phyloP scores from a whole-genome alignment of 108 stramenopile genomes.

The Licmophora abbreviata region DNA sequence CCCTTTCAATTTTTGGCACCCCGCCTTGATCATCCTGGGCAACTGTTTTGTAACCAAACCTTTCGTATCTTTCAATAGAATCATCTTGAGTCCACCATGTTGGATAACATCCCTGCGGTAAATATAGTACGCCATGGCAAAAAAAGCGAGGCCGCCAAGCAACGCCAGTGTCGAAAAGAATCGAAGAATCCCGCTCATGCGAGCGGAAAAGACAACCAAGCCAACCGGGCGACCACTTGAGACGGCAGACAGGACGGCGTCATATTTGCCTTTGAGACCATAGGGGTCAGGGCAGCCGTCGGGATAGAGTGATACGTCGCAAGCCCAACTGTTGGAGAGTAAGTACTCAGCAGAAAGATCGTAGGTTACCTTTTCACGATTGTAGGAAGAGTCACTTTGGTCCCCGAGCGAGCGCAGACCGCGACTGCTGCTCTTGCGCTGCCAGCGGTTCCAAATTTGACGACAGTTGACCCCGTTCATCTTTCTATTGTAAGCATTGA shows the following conservation, averaged over 20 bases:
- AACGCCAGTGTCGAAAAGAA: no score
- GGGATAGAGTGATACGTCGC: slow-evolving; percentile 38
- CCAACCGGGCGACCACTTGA: slow-evolving; percentile 4
- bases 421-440: background rate
- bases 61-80: no score
- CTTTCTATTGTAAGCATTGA: slow-evolving; percentile 10
- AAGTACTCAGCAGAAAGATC: background rate
- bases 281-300: slow-evolving; percentile 50
- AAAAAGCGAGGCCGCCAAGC: no score
- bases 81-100: no score
- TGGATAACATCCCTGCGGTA: no score
- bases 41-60: no score
- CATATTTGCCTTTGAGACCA: slow-evolving; percentile 18
- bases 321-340: slow-evolving; percentile 24
- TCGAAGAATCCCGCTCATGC: no score
- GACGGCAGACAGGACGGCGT: slow-evolving; percentile 13
- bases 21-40: no score
- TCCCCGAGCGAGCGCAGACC: background rate
- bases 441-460: background rate
- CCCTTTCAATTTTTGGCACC: no score
- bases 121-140: no score
- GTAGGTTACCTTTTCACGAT: background rate
- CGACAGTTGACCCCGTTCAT: background rate
- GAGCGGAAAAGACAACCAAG: no score
- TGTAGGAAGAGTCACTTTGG: slow-evolving; percentile 1